These are phyloP conservation scores for Backusella morwellensis DNA, from an alignment of 192 early-diverging fungal genomes.

Conservation along the genomic window DNA sequence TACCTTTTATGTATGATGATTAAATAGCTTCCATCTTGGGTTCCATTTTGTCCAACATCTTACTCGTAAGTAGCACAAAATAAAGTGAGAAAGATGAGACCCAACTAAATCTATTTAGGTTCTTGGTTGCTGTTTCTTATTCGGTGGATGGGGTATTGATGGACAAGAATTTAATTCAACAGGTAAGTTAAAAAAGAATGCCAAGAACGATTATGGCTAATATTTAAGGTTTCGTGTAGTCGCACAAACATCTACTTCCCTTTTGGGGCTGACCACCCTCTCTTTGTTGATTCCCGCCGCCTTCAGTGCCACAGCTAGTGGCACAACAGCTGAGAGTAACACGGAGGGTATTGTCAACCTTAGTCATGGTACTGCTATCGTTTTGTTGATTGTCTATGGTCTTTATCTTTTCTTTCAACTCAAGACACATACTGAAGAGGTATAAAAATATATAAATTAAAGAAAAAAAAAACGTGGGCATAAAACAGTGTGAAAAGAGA, in stretches of 20 bases:
- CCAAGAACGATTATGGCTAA: background rate
- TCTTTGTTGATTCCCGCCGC: slow-evolving; percentile 74
- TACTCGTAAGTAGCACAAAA: slow-evolving; percentile 59
- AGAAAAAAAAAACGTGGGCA: background rate
- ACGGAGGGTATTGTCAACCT: slow-evolving; percentile 49
- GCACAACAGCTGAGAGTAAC: slow-evolving; percentile 38
- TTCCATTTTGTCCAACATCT: slow-evolving; percentile 90
- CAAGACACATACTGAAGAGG: slow-evolving; percentile 70
- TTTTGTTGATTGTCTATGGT: slow-evolving; percentile 65
- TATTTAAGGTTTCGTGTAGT: slow-evolving; percentile 26
- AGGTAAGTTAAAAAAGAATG: slow-evolving; percentile 16
- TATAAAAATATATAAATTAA: background rate
- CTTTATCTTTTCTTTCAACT: slow-evolving; percentile 86
- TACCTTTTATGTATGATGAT: background rate
- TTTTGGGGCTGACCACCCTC: slow-evolving; percentile 62
- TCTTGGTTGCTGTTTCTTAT: slow-evolving; percentile 82
- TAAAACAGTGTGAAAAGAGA: background rate
- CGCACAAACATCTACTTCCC: slow-evolving; percentile 67
- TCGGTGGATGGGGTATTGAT: slow-evolving; percentile 68
- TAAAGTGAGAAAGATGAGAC: background rate
- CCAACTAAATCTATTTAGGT: slow-evolving; percentile 17
- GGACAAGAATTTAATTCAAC: slow-evolving; percentile 68
- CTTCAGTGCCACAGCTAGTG: slow-evolving; percentile 53
- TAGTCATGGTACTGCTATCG: slow-evolving; percentile 65
- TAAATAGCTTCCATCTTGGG: slow-evolving; percentile 73